Conservation (phyloP, 164 flowering plant genomes). For the Kalanchoe fedtschenkoi region DNA sequence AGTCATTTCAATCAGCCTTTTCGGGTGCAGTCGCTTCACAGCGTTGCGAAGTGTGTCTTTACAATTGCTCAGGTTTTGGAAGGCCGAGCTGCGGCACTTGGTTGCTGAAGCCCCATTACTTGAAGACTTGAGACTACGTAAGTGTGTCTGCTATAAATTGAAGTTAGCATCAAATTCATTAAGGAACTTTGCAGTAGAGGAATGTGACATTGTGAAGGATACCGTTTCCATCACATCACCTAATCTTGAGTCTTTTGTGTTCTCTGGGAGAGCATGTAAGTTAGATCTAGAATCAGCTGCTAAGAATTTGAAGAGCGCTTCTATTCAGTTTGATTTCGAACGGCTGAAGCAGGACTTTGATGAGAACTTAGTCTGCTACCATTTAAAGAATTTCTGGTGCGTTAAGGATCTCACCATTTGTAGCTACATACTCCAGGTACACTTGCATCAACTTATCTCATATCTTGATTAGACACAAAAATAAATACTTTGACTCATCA, state of each 20-base stretch:
- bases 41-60: not conserved
- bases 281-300: not conserved
- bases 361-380: not conserved
- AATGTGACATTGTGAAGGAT: not conserved
- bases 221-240: not conserved
- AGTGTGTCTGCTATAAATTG: not conserved
- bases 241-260: not conserved
- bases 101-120: not conserved
- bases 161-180: not conserved
- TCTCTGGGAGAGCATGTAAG: not conserved
- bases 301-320: not conserved
- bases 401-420: not conserved
- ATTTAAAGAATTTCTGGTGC: not conserved
- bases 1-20: not conserved
- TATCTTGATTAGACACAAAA: not conserved
- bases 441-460: no score
- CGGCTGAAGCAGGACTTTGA: not conserved
- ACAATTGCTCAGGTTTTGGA: not conserved
- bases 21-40: not conserved
- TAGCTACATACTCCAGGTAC: conserved; percentile 1
- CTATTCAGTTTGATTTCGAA: not conserved
- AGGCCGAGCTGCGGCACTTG: not conserved
- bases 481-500: not conserved
- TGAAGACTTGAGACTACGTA: not conserved
- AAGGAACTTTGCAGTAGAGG: not conserved